A percentile compares a stretch with the other conserved stretches of the same genome.
Conservation (phyloP, 805 yeast genomes). For the Kluyveromyces dobzhanskii region DNA sequence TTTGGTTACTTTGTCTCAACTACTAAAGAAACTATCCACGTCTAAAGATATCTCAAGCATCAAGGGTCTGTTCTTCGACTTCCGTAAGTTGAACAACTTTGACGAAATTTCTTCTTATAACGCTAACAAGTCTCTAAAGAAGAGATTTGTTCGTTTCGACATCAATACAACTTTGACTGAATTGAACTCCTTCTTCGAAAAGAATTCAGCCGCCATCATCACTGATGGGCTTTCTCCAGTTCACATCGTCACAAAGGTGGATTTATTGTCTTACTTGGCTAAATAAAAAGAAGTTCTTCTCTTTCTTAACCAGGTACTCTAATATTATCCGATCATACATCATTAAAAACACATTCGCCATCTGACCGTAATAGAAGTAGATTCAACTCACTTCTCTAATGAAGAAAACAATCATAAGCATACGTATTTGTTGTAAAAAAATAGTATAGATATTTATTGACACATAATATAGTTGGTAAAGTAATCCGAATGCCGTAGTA, state of each 20-base stretch:
- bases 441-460: too few species aligned
- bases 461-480: too few species aligned
- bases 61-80: constrained; percentile 48
- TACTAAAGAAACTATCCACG: constrained; percentile 58
- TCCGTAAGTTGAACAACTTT: constrained; percentile 58
- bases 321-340: too few species aligned
- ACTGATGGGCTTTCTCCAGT: constrained; percentile 70
- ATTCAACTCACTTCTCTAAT: too few species aligned
- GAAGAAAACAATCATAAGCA: too few species aligned
- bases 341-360: too few species aligned
- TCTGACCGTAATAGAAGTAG: too few species aligned
- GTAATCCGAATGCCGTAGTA: too few species aligned
- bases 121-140: constrained; percentile 54
- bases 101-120: constrained; percentile 51
- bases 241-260: constrained; percentile 84
- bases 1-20: constrained; percentile 63
- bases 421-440: too few species aligned
- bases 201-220: constrained; percentile 74
- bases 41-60: constrained; percentile 50
- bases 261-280: constrained; percentile 49
- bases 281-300: constrained; percentile 2
- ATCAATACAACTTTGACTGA: constrained; percentile 56
- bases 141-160: constrained; percentile 59
- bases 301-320: too few species aligned
- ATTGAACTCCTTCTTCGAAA: constrained; percentile 73